Evolutionary conservation across 2,329 filamentous ascomycete genomes (phyloP).

Genomic region (Ceratocystis ficicola): DNA sequence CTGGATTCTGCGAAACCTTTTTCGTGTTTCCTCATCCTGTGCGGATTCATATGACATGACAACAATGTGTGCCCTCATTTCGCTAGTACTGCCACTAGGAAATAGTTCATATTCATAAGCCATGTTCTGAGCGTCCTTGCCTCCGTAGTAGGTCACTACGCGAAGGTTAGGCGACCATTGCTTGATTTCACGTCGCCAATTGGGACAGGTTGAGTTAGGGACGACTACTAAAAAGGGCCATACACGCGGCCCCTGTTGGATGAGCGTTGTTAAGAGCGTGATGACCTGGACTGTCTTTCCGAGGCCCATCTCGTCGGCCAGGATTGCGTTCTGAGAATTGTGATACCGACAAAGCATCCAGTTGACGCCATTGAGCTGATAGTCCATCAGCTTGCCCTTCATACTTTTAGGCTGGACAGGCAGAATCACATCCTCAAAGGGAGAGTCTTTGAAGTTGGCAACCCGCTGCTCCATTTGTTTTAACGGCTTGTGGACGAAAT

Average conservation of each 20-base stretch:
- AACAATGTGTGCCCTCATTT: conserved; percentile 78
- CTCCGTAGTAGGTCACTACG: conserved; percentile 88
- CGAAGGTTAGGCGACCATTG: conserved; percentile 77
- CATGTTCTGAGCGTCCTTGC: conserved; percentile 58
- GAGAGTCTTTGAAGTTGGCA: conserved; percentile 48
- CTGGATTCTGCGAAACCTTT: conserved; percentile 55
- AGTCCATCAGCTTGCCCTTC: conserved; percentile 75
- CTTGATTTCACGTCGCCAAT: conserved; percentile 94
- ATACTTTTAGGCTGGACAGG: conserved; percentile 61
- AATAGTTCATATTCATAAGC: conserved; percentile 79
- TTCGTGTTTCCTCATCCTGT: conserved; percentile 54
- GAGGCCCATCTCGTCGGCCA: conserved; percentile 96
- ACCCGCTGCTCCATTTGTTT: conserved; percentile 55
- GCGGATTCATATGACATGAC: conserved; percentile 92
- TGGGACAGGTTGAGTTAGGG: conserved; percentile 90
- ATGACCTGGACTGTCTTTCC: conserved; percentile 96
- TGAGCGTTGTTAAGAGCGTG: conserved; percentile 61
- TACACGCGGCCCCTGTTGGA: conserved; percentile 53
- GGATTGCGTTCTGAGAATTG: conserved; percentile 67
- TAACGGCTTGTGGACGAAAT: conserved; percentile 48
- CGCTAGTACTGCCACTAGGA: conserved; percentile 44
- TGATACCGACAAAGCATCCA: conserved; percentile 93
- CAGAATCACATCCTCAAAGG: conserved; percentile 51
- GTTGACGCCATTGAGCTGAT: conserved; percentile 85
- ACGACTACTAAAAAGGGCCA: conserved; percentile 91